Base-by-base conservation (phyloP, 2,329 filamentous ascomycete genomes). In the Fulvia fulva region DNA sequence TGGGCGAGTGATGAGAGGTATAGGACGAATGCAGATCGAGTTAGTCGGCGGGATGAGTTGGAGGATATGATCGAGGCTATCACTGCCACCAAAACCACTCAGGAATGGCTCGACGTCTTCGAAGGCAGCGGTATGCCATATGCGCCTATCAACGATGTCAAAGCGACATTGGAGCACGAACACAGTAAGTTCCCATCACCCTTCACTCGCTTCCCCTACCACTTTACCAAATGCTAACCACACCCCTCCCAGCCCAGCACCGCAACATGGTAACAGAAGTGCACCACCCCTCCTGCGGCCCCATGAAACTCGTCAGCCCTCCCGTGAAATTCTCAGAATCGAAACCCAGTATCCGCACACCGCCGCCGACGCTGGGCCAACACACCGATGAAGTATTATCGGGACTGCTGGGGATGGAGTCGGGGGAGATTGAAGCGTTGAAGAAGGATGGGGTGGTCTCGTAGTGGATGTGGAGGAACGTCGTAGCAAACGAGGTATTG, bases 71-170 rank as follows among this genome's bases (percentile, higher is more conserved):
- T 99, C 58, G 91, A 96, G 70, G 78, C 78, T 1, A 80, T 90
- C 47, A 95, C 90, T 0, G 77, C 77, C 55, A 84, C 85, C 55
- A 91, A 87, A 77, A 95, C 90, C 3, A 99, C 94, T 0, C 78
- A 87, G 64, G 87, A 97, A 71, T 97, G 94, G 93, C 80, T 97
- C 3, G 83, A 87, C 1, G 78, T 92, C 0, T 87, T 97, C 46
- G 91, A 97, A 68, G 91, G 90, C n/a, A 89, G 84, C 58, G 94
- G 94, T 5, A 87, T 99, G 87, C 94, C 94, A 0, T 99, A 94
- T 68, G 89, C 93, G 0, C 91, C 93, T 1, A 89, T 99, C 66
- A 99, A 97, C 70, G 93, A 99, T 70, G 86, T 99, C 7, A 88
- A 94, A 73, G 83, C 81, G 21, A 90, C 94, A 0, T 77, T 99